Evolutionary conservation across 2,329 filamentous ascomycete genomes (phyloP).

Genomic region (Talaromyces rugulosus): DNA sequence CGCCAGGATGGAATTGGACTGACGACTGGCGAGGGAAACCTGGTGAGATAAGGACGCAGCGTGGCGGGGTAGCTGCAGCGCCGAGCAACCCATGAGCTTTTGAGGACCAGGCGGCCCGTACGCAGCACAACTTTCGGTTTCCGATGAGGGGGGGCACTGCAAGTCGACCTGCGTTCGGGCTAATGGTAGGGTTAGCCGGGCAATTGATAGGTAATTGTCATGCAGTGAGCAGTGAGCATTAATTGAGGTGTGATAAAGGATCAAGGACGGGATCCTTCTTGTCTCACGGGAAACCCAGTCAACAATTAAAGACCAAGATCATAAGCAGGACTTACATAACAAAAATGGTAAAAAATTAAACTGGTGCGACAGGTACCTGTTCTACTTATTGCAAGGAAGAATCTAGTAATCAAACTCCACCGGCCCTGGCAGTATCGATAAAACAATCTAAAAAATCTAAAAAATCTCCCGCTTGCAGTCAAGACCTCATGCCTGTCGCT

Average conservation of each 20-base stretch:
- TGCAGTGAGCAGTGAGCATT: background rate
- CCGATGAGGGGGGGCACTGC: background rate
- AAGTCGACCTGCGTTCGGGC: background rate
- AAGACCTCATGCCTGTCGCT: background rate
- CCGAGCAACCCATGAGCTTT: background rate
- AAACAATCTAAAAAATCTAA: no score
- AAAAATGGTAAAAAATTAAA: background rate
- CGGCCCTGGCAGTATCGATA: no score
- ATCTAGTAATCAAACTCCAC: background rate
- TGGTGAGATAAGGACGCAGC: slow-evolving; percentile 7
- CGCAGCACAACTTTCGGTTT: background rate
- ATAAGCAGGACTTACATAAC: background rate
- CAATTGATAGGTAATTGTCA: no score
- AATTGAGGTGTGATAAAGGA: background rate
- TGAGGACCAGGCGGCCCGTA: background rate
- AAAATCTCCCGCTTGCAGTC: background rate
- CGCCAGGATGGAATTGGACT: background rate
- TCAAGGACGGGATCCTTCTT: background rate
- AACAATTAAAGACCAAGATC: background rate
- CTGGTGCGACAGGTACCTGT: background rate
- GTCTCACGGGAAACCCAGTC: background rate
- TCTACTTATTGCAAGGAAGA: background rate
- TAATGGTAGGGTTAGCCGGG: no score
- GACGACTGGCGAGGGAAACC: background rate
- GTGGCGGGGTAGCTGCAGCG: slow-evolving; percentile 13